These are phyloP conservation scores for Pseudoperonospora humuli DNA, from an alignment of 352 stramenopile genomes.

Conservation along the genomic window DNA sequence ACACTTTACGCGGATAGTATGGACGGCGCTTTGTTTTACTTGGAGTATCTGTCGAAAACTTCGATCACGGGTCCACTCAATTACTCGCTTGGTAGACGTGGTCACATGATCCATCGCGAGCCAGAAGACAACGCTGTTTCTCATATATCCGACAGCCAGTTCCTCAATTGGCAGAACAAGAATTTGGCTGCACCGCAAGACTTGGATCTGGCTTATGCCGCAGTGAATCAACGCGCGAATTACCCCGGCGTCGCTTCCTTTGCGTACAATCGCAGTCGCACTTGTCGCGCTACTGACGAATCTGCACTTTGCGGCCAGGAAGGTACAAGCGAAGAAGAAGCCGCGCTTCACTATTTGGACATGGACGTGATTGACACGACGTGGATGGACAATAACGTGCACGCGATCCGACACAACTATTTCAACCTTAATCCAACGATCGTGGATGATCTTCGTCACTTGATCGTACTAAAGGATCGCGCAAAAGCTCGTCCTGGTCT, in stretches of 20 bases:
- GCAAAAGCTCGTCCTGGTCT: constrained; percentile 41
- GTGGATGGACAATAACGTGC: constrained; percentile 83
- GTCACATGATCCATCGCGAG: constrained; percentile 46
- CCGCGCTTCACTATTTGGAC: constrained; percentile 48
- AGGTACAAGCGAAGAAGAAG: constrained; percentile 10
- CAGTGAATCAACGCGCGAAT: constrained; percentile 46
- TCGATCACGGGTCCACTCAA: constrained; percentile 35
- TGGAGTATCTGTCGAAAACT: constrained; percentile 47
- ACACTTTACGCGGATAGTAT: constrained; percentile 68
- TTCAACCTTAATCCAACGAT: constrained; percentile 84
- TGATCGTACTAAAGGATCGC: constrained; percentile 53
- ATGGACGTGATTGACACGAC: constrained; percentile 86
- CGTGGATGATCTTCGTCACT: constrained; percentile 52
- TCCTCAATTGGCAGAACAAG: constrained; percentile 32
- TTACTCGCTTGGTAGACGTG: constrained; percentile 46
- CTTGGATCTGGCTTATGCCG: constrained; percentile 43
- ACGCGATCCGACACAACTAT: constrained; percentile 76
- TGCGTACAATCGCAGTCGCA: constrained; percentile 40
- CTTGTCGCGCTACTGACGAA: constrained; percentile 6
- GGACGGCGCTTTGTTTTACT: constrained; percentile 68
- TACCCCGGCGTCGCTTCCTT: constrained; percentile 46
- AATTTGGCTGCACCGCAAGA: constrained; percentile 30
- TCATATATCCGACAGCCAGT: constrained; percentile 26
- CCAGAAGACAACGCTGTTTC: constrained; percentile 18
- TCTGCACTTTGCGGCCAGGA: constrained; percentile 18